Evolutionary conservation across 192 early-diverging fungal species (phyloP).

Genomic region (Rhizoclosmatium globosum): DNA sequence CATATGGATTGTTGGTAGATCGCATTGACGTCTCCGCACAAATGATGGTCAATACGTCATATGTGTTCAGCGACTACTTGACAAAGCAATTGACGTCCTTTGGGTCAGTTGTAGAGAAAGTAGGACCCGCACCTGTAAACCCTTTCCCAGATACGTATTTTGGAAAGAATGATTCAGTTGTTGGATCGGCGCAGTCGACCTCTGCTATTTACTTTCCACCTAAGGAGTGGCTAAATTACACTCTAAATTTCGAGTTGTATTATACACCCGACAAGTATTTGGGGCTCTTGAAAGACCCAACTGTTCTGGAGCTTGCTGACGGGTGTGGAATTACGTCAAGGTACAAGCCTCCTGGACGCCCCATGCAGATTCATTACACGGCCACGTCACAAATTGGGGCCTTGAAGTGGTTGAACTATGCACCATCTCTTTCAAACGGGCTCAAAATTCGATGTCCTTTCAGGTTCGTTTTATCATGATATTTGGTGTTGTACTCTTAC

Average conservation of each 20-base stretch:
- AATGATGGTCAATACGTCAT: slow-evolving; percentile 18
- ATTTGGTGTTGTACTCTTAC: not conserved
- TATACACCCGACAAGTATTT: slow-evolving; percentile 30
- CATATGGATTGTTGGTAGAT: slow-evolving; percentile 24
- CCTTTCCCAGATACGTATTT: not conserved
- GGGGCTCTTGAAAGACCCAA: slow-evolving; percentile 29
- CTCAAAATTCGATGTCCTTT: slow-evolving; percentile 34
- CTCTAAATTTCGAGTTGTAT: slow-evolving; percentile 38
- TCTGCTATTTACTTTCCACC: slow-evolving; percentile 32
- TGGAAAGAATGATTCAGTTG: not conserved
- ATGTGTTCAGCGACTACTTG: not conserved
- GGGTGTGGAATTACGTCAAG: slow-evolving; percentile 26
- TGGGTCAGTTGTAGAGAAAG: not conserved
- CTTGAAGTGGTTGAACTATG: slow-evolving; percentile 2
- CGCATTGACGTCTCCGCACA: slow-evolving; percentile 8
- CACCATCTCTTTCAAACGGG: not conserved
- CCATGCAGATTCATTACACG: slow-evolving; percentile 10
- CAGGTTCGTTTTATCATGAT: not conserved
- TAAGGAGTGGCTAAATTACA: slow-evolving; percentile 17
- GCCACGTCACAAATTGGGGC: slow-evolving; percentile 9
- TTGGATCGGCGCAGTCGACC: slow-evolving; percentile 34
- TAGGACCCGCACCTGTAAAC: not conserved
- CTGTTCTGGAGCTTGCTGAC: slow-evolving; percentile 22
- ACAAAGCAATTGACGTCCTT: slow-evolving; percentile 3
- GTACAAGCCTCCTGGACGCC: not conserved